Conservation (phyloP, 2,329 filamentous ascomycete genomes). For the Paecilomyces fulvus region DNA sequence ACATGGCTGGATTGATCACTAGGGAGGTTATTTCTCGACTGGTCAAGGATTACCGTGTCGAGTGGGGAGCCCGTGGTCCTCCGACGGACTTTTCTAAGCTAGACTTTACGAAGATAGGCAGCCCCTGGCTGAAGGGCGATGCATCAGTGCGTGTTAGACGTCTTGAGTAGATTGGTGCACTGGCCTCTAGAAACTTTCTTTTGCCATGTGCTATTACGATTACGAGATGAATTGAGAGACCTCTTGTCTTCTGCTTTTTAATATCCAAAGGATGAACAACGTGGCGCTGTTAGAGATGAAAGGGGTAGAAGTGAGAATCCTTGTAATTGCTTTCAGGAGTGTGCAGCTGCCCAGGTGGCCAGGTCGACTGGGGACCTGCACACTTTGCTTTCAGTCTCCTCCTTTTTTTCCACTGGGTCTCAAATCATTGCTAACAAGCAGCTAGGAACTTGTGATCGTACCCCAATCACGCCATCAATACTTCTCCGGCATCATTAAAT, state of each 20-base stretch:
- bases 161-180: not conserved
- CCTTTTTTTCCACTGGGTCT: not conserved
- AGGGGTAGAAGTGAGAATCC: not conserved
- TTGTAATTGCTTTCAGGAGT: not conserved
- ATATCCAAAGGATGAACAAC: not conserved
- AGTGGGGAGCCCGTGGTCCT: slow-evolving; percentile 3
- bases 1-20: slow-evolving; percentile 8
- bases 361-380: no score
- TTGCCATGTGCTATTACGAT: not conserved
- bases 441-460: not conserved
- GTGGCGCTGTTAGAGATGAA: not conserved
- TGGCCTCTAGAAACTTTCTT: not conserved
- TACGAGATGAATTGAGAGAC: not conserved
- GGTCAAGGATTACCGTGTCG: slow-evolving; percentile 5
- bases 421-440: not conserved
- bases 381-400: not conserved
- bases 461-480: not conserved
- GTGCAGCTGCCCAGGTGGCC: no score
- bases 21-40: slow-evolving; percentile 5
- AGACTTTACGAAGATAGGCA: slow-evolving; percentile 10
- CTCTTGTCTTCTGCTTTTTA: not conserved
- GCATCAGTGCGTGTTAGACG: slow-evolving; percentile 5
- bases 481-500: not conserved
- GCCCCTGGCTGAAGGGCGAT: slow-evolving; percentile 8
- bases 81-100: slow-evolving; percentile 5